Evolutionary conservation across 2,329 filamentous ascomycete genomes (phyloP).

Genomic region (Daldinia sp.): DNA sequence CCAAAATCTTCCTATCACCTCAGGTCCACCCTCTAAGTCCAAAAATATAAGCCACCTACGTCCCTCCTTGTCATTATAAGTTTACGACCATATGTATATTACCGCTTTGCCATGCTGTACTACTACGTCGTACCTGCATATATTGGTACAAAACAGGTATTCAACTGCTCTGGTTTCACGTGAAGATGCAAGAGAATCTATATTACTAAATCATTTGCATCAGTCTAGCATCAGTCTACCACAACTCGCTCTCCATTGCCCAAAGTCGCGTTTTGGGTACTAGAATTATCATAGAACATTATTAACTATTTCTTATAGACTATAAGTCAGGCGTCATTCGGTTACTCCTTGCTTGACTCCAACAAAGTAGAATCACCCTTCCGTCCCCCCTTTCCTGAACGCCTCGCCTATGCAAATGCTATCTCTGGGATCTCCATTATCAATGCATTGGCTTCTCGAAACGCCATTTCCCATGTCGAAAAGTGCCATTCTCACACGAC

Average conservation of each 20-base stretch:
- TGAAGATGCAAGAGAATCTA: not conserved
- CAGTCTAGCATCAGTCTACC: not conserved
- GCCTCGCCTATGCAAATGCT: constrained; percentile 47
- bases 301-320: constrained; percentile 7
- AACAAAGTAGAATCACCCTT: constrained; percentile 11
- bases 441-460: constrained; percentile 25
- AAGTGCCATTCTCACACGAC: constrained; percentile 28
- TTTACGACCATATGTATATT: constrained; percentile 2
- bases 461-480: constrained; percentile 25
- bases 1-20: not conserved
- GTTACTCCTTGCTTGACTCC: constrained; percentile 7
- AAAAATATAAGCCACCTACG: constrained; percentile 1
- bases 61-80: not conserved
- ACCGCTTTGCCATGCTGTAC: constrained; percentile 8
- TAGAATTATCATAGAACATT: constrained; percentile 13
- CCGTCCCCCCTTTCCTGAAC: constrained; percentile 27
- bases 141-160: constrained; percentile 14
- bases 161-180: too few relatives aligned
- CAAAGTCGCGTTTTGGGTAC: not conserved
- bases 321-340: constrained; percentile 1
- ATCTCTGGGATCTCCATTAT: constrained; percentile 27
- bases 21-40: not conserved
- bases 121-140: constrained; percentile 23
- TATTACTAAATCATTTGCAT: not conserved
- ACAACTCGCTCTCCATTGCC: not conserved